A percentile compares a stretch with the other conserved stretches of the same genome.
Evolutionary conservation across 2,329 filamentous ascomycete species (phyloP).

Genomic region (Stemphylium vesicarium): DNA sequence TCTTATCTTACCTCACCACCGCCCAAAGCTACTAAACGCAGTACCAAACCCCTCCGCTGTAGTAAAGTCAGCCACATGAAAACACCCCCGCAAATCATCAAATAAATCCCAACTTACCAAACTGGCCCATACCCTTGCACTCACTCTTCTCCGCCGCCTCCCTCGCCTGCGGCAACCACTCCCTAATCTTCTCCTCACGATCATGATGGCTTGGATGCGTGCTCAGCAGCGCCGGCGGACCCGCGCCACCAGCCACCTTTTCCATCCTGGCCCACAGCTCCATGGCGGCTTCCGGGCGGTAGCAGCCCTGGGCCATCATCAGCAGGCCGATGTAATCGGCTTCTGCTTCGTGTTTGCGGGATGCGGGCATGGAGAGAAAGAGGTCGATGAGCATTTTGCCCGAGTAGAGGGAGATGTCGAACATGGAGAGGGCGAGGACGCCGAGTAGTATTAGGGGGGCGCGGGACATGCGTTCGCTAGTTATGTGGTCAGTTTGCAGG

Average conservation of each 20-base stretch:
- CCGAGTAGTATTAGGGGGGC: conserved; percentile 49
- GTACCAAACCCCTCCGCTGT: conserved; percentile 18
- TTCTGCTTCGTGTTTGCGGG: conserved; percentile 74
- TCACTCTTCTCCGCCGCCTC: conserved; percentile 46
- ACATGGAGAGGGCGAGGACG: conserved; percentile 43
- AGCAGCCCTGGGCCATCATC: conserved; percentile 84
- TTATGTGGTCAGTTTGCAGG: conserved; percentile 2
- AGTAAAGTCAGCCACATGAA: not conserved
- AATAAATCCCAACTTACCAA: conserved; percentile 17
- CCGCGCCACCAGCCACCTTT: conserved; percentile 50
- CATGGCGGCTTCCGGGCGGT: conserved; percentile 71
- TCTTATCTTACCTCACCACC: too few species aligned
- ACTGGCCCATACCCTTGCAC: conserved; percentile 30
- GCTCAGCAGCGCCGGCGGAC: conserved; percentile 73
- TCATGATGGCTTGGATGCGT: conserved; percentile 77
- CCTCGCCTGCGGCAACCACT: conserved; percentile 58
- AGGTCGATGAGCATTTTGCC: conserved; percentile 61
- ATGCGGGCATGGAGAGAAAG: conserved; percentile 71
- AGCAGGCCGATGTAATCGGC: conserved; percentile 82
- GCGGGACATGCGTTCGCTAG: conserved; percentile 64
- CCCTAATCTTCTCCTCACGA: conserved; percentile 68
- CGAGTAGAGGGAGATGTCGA: conserved; percentile 52
- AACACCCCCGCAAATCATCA: not conserved
- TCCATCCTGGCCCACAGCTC: conserved; percentile 70
- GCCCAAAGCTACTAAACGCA: conserved; percentile 14